phyloP scores from a whole-genome alignment of 2,329 filamentous ascomycete species.

The Colletotrichum graminicola region DNA sequence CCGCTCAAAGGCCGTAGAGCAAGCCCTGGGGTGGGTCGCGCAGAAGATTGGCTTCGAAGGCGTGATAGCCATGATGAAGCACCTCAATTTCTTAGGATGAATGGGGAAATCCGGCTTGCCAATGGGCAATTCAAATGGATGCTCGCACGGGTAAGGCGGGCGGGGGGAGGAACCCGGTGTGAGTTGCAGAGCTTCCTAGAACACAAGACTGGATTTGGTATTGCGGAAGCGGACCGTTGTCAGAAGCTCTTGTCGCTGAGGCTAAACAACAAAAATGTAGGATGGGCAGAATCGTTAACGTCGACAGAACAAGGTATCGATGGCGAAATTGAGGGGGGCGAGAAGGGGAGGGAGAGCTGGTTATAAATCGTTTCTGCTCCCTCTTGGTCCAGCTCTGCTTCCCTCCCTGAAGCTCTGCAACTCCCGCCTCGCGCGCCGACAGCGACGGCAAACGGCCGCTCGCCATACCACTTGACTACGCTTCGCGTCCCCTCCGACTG shows the following conservation, averaged over 20 bases:
- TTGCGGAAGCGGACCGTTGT: conserved; percentile 19
- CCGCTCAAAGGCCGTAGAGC: conserved; percentile 96
- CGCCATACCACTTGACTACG: conserved; percentile 4
- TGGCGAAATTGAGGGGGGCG: conserved; percentile 32
- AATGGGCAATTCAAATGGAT: conserved; percentile 26
- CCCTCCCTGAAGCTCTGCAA: conserved; percentile 41
- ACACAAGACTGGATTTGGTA: conserved; percentile 1
- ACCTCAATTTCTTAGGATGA: conserved; percentile 31
- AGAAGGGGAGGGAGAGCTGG: conserved; percentile 27
- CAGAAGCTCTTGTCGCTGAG: conserved; percentile 39
- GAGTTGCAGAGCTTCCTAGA: conserved; percentile 39
- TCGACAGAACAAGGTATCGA: conserved; percentile 41
- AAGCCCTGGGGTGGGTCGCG: conserved; percentile 92
- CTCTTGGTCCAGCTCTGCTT: conserved; percentile 22
- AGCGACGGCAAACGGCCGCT: conserved; percentile 25
- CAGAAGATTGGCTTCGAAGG: conserved; percentile 83
- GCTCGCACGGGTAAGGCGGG: conserved; percentile 28
- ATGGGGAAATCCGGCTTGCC: conserved; percentile 26
- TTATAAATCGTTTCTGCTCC: conserved; percentile 40
- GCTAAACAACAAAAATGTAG: conserved; percentile 31
- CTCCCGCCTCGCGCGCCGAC: conserved; percentile 20
- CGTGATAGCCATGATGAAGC: conserved; percentile 63
- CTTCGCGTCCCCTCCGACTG: conserved; percentile 32
- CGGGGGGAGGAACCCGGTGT: conserved; percentile 3
- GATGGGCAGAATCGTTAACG: conserved; percentile 32